Base-by-base conservation (phyloP, 2,329 filamentous ascomycete species). In the Endocalyx cinctus region DNA sequence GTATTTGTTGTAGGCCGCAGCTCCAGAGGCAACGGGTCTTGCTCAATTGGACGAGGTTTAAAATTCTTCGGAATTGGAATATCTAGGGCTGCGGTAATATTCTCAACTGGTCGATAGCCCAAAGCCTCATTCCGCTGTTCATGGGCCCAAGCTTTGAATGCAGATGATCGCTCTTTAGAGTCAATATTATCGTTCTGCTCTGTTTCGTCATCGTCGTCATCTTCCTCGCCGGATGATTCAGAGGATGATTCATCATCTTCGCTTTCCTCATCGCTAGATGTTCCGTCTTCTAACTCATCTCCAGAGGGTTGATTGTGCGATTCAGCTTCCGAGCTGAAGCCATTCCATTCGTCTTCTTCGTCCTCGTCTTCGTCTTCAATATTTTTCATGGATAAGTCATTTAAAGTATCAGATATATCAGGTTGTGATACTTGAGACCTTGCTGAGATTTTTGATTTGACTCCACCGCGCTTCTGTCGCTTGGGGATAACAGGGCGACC, bases 141-240 rank as follows among this genome's bases (percentile, higher is more conserved):
- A 18, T 82, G 79, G 14, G 92, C 92, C 92, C 92, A 98, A 3
- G 83, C 75, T 59, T 97, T 97, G 70, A 98, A 98, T 1, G 87
- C 87, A 2, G 75, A 78, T 26, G 64, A 65, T 36, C 63, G 60
- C 41, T 62, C 53, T 50, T 58, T 64, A 45, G 45, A 59, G 33
- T 6, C 62, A 57, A 41, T 33, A 15, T 34, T 47, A n/a, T n/a
- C n/a, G n/a, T n/a, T n/a, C n/a, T n/a, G n/a, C 10, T 47, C 49
- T 4, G 51, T 45, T 5, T 55, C 50, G 11, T 57, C 46, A 11
- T 56, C 46, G 10, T 54, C 52, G 5, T 52, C 50, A 8, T 57
- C 55, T 13, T 58, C 54, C 2, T 57, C 58, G 1, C 55, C 54
- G 3, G 54, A 58, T 4, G 54, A 56, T 2, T 53, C 56, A 2